A percentile compares a stretch with the other conserved stretches of the same genome.
Evolutionary conservation across 2,329 filamentous ascomycete genomes (phyloP).

Genomic region (Claviceps pazoutovae): DNA sequence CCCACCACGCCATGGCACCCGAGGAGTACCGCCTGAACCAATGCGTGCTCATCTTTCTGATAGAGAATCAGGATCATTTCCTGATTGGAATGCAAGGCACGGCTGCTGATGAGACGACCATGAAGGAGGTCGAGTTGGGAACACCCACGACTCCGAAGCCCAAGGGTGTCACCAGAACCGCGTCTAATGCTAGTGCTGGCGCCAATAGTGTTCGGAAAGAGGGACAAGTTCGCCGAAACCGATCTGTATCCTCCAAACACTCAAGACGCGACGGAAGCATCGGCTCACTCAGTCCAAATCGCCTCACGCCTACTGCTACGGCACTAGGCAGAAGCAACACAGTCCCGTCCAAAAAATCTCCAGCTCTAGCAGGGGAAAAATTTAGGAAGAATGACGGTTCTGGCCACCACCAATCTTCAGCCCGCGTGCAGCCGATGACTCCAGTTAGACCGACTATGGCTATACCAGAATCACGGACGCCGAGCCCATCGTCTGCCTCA

Average conservation of each 20-base stretch:
- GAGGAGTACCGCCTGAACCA: conserved; percentile 90
- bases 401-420: conserved; percentile 18
- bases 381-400: conserved; percentile 34
- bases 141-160: conserved; percentile 37
- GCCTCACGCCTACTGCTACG: conserved; percentile 40
- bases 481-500: conserved; percentile 16
- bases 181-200: conserved; percentile 77
- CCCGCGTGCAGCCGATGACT: conserved; percentile 24
- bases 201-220: conserved; percentile 76
- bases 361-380: conserved; percentile 52
- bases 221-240: conserved; percentile 69
- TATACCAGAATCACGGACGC: conserved; percentile 8
- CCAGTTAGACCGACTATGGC: conserved; percentile 16
- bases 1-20: conserved; percentile 86
- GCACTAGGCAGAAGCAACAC: conserved; percentile 65
- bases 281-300: conserved; percentile 51
- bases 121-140: conserved; percentile 53
- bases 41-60: conserved; percentile 92
- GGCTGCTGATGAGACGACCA: conserved; percentile 76
- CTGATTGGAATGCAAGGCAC: conserved; percentile 96
- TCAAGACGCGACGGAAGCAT: conserved; percentile 62
- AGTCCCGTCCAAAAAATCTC: conserved; percentile 79
- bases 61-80: conserved; percentile 97
- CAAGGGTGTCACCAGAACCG: conserved; percentile 45
- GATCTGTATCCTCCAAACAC: conserved; percentile 81